Evolutionary conservation across 148 eudicot genomes (phyloP).

Genomic region (Spergularia bocconei): DNA sequence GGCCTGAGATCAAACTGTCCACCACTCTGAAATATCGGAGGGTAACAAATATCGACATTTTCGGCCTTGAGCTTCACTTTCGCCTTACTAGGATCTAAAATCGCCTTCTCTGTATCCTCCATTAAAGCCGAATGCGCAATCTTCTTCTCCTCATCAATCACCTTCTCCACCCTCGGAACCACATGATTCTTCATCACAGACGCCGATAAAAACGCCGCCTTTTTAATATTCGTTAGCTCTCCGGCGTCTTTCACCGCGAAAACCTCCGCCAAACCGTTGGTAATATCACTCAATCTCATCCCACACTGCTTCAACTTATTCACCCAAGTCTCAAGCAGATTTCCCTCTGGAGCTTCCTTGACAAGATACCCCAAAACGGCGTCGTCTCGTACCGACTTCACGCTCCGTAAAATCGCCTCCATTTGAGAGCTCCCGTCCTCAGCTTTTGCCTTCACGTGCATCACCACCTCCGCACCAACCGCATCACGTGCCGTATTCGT

Average conservation of each 20-base stretch:
- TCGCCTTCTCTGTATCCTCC: conserved; percentile 83
- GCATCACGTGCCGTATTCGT: conserved; percentile 62
- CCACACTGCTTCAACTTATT: conserved; percentile 54
- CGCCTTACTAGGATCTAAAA: conserved; percentile 56
- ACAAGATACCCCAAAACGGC: conserved; percentile 59
- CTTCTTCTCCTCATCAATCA: conserved; percentile 88
- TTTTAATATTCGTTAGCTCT: conserved; percentile 63
- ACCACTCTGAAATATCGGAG: conserved; percentile 95
- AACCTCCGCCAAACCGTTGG: conserved; percentile 67
- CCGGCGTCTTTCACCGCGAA: conserved; percentile 68
- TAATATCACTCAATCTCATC: conserved; percentile 47
- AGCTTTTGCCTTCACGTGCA: conserved; percentile 65
- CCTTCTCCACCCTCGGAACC: conserved; percentile 74
- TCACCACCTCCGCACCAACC: conserved; percentile 54
- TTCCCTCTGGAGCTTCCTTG: conserved; percentile 80
- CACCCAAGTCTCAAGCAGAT: conserved; percentile 59
- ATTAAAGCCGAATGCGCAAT: conserved; percentile 69
- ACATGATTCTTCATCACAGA: conserved; percentile 80
- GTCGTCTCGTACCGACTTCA: conserved; percentile 35
- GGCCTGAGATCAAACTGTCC: conserved; percentile 84
- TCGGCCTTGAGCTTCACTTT: conserved; percentile 78
- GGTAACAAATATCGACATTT: conserved; percentile 90
- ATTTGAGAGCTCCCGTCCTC: conserved; percentile 63
- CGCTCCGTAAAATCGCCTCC: conserved; percentile 51
- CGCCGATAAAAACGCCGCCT: conserved; percentile 79